phyloP scores from a whole-genome alignment of 1,284 basidiomycete species.

The Naganishia sp. region DNA sequence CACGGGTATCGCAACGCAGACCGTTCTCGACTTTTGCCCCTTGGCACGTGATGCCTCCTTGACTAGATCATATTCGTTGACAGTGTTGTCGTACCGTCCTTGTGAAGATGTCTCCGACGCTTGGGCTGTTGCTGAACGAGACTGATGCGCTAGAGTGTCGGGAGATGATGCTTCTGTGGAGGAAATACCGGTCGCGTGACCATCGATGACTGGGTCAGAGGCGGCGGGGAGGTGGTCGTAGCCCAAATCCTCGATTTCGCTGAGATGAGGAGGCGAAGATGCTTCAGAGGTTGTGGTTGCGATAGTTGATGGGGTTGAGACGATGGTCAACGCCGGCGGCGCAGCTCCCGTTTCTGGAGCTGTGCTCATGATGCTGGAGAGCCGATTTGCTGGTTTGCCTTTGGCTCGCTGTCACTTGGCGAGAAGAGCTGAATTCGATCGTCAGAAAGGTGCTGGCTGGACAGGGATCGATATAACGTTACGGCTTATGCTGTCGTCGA shows the following conservation, averaged over 20 bases:
- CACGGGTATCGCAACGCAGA: conserved; percentile 48
- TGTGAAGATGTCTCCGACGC: conserved; percentile 5
- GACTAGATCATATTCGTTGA: conserved; percentile 21
- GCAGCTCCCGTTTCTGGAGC: background rate
- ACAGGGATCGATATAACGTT: no score
- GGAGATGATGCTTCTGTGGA: conserved; percentile 14
- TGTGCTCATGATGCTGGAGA: conserved; percentile 1
- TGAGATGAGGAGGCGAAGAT: conserved; percentile 12
- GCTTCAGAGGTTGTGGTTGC: conserved; percentile 17
- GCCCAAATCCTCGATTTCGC: conserved; percentile 13
- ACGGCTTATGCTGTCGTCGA: no score
- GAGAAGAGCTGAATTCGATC: no score
- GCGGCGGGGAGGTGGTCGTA: background rate
- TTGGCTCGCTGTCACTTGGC: background rate
- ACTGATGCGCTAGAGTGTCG: background rate
- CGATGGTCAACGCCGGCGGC: conserved; percentile 3
- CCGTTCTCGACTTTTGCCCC: conserved; percentile 32
- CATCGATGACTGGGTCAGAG: background rate
- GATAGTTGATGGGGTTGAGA: conserved; percentile 12
- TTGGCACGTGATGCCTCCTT: conserved; percentile 29
- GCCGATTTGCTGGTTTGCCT: background rate
- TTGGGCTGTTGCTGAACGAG: background rate
- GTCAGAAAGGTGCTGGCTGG: no score
- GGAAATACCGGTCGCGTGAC: conserved; percentile 19
- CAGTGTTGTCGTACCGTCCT: conserved; percentile 21